Base-by-base conservation (phyloP, 108 stramenopile genomes). In the Nitzschia sp. region DNA sequence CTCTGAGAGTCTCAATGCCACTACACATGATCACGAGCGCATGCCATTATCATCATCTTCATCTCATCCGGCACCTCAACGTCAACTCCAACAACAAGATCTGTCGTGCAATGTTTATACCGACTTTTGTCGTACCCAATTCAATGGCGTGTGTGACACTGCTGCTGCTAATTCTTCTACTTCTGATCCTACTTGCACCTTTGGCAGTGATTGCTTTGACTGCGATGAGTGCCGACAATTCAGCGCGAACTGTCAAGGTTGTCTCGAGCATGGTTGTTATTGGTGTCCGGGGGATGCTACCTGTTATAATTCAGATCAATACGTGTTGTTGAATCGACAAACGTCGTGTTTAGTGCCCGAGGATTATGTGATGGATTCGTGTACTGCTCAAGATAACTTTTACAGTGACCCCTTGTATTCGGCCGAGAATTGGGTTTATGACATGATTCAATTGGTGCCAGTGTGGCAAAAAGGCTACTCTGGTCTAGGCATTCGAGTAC, bases 231-330 rank as follows among this genome's bases (percentile, higher is more conserved):
- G 70, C 26, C 38, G 38, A 9, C 19, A 27, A 21, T 59, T 58
- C 0, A 19, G 28, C 15, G 66, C 32, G 18, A 64, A 73, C 65
- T 73, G 72, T 42, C 11, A 64, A 19, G 36, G 54, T 11, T 73
- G 72, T 32, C 6, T 65, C 3, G 13, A 31, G 4, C 30, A 56
- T 0, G 64, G 55, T 21, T 71, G 70, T 42, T 56, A 57, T 19
- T 73, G 72, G 72, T 73, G 72, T 62, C 63, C 72, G 3, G 54
- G 53, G 8, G 72, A 73, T 57, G 63, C 63, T 24, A 24, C 47
- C 8, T 73, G 72, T 54, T 71, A 46, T 29, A 45, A 57, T 45
- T 61, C 60, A 3, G 36, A 61, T 61, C 38, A 24, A 25, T 61
- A 61, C 60, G 21, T 36, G 11, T 4, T 57, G 27, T 13, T 57